Conservation (phyloP, 116 monocot genomes). For the Cymodocea nodosa region DNA sequence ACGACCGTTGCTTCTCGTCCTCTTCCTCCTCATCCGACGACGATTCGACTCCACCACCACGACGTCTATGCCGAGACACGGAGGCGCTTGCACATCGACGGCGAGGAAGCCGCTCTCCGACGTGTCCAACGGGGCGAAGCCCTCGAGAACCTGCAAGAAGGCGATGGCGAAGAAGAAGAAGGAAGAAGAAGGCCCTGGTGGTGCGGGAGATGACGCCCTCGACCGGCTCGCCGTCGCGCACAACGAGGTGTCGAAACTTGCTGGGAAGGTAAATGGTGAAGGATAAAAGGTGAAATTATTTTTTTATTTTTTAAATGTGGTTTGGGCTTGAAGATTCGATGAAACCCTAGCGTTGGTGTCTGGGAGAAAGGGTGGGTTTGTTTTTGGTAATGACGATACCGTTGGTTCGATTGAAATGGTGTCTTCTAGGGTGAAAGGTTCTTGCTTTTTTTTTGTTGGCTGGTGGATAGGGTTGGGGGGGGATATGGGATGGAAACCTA, state of each 20-base stretch:
- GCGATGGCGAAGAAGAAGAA: neutral
- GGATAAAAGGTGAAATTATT: neutral
- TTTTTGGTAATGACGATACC: no score
- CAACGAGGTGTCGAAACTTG: neutral
- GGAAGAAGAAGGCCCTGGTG: neutral
- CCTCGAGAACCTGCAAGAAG: neutral
- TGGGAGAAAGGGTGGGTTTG: neutral
- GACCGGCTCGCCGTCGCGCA: constrained; percentile 1
- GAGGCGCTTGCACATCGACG: neutral
- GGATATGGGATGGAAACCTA: neutral
- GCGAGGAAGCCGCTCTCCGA: constrained; percentile 8
- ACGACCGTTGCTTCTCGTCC: neutral
- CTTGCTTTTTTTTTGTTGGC: neutral
- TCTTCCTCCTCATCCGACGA: no score
- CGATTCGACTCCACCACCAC: neutral
- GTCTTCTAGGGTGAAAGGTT: no score
- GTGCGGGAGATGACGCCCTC: neutral
- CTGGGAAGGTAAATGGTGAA: constrained; percentile 3
- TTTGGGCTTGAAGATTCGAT: neutral
- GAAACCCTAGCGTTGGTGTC: neutral
- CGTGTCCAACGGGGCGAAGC: constrained; percentile 4
- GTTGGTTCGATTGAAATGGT: no score
- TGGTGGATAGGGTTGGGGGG: neutral
- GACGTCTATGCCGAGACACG: neutral
- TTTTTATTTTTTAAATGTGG: neutral